A percentile compares a stretch with the other conserved stretches of the same genome.
Evolutionary conservation across 106 monocot species (phyloP).

Genomic region (Phalaenopsis equestris): DNA sequence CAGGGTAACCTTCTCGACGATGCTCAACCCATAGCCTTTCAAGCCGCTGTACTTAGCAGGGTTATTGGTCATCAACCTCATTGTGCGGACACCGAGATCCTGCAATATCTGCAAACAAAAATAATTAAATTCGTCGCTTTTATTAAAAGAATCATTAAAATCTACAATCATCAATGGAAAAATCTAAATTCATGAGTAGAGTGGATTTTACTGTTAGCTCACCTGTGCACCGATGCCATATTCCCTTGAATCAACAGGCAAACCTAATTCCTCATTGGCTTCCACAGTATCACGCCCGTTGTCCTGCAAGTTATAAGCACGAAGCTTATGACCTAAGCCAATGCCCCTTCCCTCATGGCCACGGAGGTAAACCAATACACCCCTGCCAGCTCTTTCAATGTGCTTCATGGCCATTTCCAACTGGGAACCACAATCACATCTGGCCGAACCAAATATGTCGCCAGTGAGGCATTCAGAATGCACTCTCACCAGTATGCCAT

Average conservation of each 20-base stretch:
- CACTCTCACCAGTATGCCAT: conserved; percentile 77
- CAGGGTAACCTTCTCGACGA: conserved; percentile 66
- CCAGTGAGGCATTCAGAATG: conserved; percentile 94
- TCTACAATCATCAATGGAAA: neutral
- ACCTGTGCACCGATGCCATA: conserved; percentile 99
- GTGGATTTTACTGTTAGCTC: neutral
- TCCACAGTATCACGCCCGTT: conserved; percentile 90
- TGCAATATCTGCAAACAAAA: conserved; percentile 60
- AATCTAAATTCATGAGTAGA: neutral
- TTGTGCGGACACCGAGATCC: conserved; percentile 88
- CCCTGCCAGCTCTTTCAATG: conserved; percentile 83
- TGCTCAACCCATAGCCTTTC: conserved; percentile 85
- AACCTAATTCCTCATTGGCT: conserved; percentile 84
- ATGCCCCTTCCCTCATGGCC: conserved; percentile 97
- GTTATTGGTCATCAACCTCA: conserved; percentile 90
- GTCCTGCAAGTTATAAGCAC: conserved; percentile 96
- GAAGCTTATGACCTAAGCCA: conserved; percentile 94
- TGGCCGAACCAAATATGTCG: conserved; percentile 63
- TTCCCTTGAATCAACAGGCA: conserved; percentile 91
- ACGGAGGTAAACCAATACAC: conserved; percentile 88
- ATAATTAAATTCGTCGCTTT: neutral
- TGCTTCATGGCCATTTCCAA: conserved; percentile 71
- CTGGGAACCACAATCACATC: conserved; percentile 91
- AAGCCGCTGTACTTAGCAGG: conserved; percentile 82
- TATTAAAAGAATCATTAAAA: neutral